Evolutionary conservation across 768 basidiomycete genomes (phyloP).

Genomic region (Tricholoma sp.): DNA sequence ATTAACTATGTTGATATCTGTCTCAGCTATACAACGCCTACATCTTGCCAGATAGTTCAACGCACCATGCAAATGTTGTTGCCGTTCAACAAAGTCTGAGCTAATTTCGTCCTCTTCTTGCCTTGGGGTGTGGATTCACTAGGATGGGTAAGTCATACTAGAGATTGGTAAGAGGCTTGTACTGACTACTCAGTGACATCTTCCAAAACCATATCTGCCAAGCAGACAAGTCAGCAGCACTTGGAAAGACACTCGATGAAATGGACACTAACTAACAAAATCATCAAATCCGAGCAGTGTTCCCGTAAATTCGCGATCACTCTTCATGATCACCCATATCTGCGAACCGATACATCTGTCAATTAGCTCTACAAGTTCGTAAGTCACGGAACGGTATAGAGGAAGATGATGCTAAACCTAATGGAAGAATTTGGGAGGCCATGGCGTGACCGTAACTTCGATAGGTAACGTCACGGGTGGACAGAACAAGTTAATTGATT

Average conservation of each 20-base stretch:
- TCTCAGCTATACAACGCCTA: neutral
- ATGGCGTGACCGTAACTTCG: slow-evolving; percentile 33
- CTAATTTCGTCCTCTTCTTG: slow-evolving; percentile 72
- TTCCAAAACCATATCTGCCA: slow-evolving; percentile 85
- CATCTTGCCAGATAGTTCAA: slow-evolving; percentile 2
- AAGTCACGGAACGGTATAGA: neutral
- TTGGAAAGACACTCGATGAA: neutral
- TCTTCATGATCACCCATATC: slow-evolving; percentile 99
- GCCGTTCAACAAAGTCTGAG: slow-evolving; percentile 87
- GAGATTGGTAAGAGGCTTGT: neutral
- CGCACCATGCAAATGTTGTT: slow-evolving; percentile 96
- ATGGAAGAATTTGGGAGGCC: slow-evolving; percentile 93
- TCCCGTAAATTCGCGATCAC: slow-evolving; percentile 93
- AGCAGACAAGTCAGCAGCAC: neutral
- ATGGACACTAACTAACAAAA: slow-evolving; percentile 86
- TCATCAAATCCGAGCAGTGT: slow-evolving; percentile 96
- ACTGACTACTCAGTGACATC: slow-evolving; percentile 95
- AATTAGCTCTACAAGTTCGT: slow-evolving; percentile 66
- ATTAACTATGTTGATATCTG: slow-evolving; percentile 43
- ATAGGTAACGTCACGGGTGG: neutral
- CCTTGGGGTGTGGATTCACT: slow-evolving; percentile 88
- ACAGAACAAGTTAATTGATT: neutral
- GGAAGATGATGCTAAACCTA: slow-evolving; percentile 44
- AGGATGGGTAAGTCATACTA: neutral
- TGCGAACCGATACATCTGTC: slow-evolving; percentile 95